phyloP scores from a whole-genome alignment of 495 filamentous ascomycete species.

The Apiosordaria backusii region DNA sequence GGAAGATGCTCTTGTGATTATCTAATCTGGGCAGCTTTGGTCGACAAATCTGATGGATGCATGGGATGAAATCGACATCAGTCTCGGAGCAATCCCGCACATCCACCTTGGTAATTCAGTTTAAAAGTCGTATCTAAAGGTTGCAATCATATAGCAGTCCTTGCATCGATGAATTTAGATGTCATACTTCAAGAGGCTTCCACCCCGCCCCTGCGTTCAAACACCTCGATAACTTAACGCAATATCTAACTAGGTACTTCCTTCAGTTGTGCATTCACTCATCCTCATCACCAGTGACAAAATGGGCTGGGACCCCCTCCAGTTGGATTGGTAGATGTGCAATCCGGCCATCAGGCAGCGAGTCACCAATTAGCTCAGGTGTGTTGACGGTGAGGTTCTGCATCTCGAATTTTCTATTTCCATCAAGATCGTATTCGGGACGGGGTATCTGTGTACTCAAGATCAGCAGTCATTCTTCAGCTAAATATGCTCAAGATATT shows the following conservation, averaged over 20 bases:
- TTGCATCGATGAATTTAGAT: neutral
- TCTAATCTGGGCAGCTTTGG: neutral
- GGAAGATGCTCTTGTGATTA: neutral
- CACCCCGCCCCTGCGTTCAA: neutral
- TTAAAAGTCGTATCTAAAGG: neutral
- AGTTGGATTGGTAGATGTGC: neutral
- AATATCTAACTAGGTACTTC: neutral
- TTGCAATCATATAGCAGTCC: no score
- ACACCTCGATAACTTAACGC: neutral
- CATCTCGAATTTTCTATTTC: slow-evolving; percentile 1
- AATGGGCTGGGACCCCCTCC: neutral
- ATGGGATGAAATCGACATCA: neutral
- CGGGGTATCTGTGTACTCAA: slow-evolving; percentile 4
- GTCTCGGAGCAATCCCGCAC: neutral
- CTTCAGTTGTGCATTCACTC: neutral
- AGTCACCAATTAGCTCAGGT: slow-evolving; percentile 6
- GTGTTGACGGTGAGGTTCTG: slow-evolving; percentile 14
- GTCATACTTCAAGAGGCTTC: neutral
- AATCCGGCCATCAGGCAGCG: neutral
- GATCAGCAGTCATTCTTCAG: neutral
- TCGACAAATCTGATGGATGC: neutral
- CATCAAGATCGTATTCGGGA: slow-evolving; percentile 10
- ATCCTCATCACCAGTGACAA: neutral
- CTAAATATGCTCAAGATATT: neutral
- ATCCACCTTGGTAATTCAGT: neutral